A percentile compares a stretch with the other conserved stretches of the same genome.
These are phyloP conservation scores for Colletotrichum sublineola DNA, from an alignment of 2,329 filamentous ascomycete species.

Conservation along the genomic window DNA sequence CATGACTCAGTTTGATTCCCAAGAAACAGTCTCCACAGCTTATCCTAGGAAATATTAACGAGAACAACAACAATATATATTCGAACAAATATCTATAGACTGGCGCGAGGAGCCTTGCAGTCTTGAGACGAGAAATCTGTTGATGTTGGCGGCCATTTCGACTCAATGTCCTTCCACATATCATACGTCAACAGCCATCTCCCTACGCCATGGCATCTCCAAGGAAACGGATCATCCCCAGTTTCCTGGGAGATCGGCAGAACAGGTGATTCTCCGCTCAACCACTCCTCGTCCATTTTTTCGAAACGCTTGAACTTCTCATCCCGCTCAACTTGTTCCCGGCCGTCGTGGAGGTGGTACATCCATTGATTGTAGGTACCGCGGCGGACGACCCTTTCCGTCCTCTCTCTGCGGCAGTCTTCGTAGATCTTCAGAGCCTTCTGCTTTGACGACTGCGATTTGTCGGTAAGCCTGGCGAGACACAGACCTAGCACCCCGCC, in stretches of 20 bases:
- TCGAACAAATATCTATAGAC: neutral
- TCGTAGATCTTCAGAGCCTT: constrained; percentile 65
- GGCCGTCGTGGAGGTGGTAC: constrained; percentile 72
- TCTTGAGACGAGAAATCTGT: too few species aligned
- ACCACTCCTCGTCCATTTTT: constrained; percentile 49
- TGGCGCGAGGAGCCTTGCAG: constrained; percentile 8
- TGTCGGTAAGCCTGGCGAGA: constrained; percentile 60
- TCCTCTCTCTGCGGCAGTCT: constrained; percentile 68
- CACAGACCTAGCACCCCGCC: constrained; percentile 69
- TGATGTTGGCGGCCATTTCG: constrained; percentile 46
- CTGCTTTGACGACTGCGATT: constrained; percentile 52
- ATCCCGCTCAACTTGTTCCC: constrained; percentile 68
- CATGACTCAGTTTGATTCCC: too few species aligned
- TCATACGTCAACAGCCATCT: constrained; percentile 57
- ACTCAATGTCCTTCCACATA: constrained; percentile 54
- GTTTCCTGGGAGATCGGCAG: constrained; percentile 49
- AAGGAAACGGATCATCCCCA: constrained; percentile 57
- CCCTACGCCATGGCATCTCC: constrained; percentile 56
- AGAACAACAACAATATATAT: neutral
- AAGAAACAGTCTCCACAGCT: too few species aligned
- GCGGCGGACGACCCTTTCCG: constrained; percentile 69
- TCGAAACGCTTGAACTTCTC: constrained; percentile 49
- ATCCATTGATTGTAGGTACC: constrained; percentile 73
- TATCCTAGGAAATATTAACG: neutral
- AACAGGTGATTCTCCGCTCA: constrained; percentile 44